Base-by-base conservation (phyloP, 2,329 filamentous ascomycete genomes). In the Fusarium agapanthi region DNA sequence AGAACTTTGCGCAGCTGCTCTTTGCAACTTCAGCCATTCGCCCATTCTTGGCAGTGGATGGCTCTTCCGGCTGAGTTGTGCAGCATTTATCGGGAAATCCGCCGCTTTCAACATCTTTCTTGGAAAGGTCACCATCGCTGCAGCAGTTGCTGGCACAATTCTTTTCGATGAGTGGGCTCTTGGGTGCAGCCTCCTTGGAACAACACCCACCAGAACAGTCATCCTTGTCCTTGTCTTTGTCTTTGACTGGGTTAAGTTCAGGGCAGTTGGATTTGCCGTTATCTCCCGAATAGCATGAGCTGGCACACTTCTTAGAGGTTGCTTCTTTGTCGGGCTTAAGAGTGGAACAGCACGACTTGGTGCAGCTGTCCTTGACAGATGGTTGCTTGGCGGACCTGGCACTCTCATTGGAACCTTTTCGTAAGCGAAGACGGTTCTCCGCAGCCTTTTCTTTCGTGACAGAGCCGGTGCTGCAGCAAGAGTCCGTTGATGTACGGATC, bases 401-500 rank as follows among this genome's bases (percentile, higher is more conserved):
- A 24, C 50, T 73, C n/a, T 69, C 66, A 13, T 32, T 41, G 16
- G 69, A 75, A 40, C 51, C 24, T 34, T 71, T 76, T 53, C 65
- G 66, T 7, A 65, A 44, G 15, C 55, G 62, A 44, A 67, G 47
- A 22, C 57, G 61, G 28, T 70, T 72, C 57, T 71, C 50, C 3
- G 35, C 64, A 32, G 67, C 65, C 15, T 63, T 56, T 4, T 66
- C 44, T 45, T 73, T 67, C 13, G 61, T 61, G n/a, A 40, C 61
- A 15, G 57, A 53, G 22, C 69, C 65, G 7, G 51, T 76, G 20
- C 61, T 65, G 50, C 78, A 77, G 67, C 77, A 79, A 0, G 79
- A 79, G 50, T 78, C 78, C 7, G 70, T 54, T 16, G 79, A 79
- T 30, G 63, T 63, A 28, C 73, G 77, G 11, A 51, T 20, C 24